Conservation (phyloP, 2,329 filamentous ascomycete genomes). For the Colletotrichum noveboracense region DNA sequence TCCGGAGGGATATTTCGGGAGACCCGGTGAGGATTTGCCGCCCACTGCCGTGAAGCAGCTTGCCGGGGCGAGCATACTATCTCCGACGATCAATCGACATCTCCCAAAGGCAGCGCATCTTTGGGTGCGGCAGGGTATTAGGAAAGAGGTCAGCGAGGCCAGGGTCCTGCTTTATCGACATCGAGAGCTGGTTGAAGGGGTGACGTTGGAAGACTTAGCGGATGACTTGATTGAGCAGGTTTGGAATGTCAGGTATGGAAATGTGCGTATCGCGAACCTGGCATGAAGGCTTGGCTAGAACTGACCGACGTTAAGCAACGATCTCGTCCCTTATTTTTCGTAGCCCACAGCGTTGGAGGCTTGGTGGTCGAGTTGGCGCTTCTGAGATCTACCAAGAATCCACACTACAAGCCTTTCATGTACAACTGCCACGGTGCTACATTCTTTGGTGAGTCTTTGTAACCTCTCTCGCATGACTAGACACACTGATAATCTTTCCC, state of each 20-base stretch:
- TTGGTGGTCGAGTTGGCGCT: slow-evolving; percentile 64
- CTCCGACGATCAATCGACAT: slow-evolving; percentile 2
- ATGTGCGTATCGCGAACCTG: too few relatives aligned
- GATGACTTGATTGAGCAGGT: slow-evolving; percentile 52
- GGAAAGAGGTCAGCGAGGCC: slow-evolving; percentile 50
- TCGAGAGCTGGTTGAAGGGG: slow-evolving; percentile 43
- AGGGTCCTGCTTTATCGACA: slow-evolving; percentile 59
- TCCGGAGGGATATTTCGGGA: slow-evolving; percentile 50
- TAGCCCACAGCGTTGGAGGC: slow-evolving; percentile 67
- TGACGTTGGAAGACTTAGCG: slow-evolving; percentile 50
- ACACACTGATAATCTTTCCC: too few relatives aligned
- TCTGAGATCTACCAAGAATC: slow-evolving; percentile 47
- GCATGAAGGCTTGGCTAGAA: too few relatives aligned
- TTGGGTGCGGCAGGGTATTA: slow-evolving; percentile 59
- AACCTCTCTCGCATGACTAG: too few relatives aligned
- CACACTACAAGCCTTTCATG: slow-evolving; percentile 48
- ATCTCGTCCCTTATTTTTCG: slow-evolving; percentile 61
- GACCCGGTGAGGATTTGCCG: slow-evolving; percentile 26
- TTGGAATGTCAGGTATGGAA: slow-evolving; percentile 33
- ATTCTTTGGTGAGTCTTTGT: slow-evolving; percentile 63
- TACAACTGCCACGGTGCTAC: slow-evolving; percentile 65
- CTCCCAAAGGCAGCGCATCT: slow-evolving; percentile 40
- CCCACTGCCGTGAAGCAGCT: slow-evolving; percentile 31
- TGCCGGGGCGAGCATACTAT: slow-evolving; percentile 25
- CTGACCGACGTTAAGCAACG: slow-evolving; percentile 23